Percentiles rank a stretch among this genome's conserved stretches.
phyloP scores from a whole-genome alignment of 495 filamentous ascomycete genomes.

The Viridothelium virens region DNA sequence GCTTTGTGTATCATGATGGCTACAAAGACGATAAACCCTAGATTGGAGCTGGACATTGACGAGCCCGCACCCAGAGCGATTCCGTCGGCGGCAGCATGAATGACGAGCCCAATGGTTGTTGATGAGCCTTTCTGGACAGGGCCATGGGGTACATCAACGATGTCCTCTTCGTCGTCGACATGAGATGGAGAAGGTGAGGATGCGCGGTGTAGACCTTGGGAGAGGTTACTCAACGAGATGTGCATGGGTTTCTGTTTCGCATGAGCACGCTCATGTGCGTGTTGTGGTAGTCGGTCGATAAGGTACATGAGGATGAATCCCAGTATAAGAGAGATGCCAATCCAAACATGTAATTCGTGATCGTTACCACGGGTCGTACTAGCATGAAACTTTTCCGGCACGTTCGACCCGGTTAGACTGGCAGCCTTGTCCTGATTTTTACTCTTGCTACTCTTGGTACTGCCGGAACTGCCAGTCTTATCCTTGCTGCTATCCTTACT shows the following conservation, averaged over 20 bases:
- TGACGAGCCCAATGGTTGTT: constrained; percentile 88
- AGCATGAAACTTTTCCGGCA: constrained; percentile 14
- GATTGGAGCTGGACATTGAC: constrained; percentile 56
- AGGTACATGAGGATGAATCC: constrained; percentile 98
- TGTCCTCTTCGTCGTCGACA: constrained; percentile 29
- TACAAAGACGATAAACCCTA: constrained; percentile 84
- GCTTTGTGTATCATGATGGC: constrained; percentile 98
- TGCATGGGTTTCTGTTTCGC: constrained; percentile 52
- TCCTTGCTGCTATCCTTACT: not conserved
- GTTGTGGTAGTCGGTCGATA: constrained; percentile 77
- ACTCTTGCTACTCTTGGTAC: not conserved
- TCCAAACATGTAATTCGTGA: constrained; percentile 59
- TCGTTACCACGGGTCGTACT: constrained; percentile 20
- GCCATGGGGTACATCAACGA: constrained; percentile 19
- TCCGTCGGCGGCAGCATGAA: constrained; percentile 92
- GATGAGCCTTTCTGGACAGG: constrained; percentile 41
- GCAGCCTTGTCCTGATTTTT: constrained; percentile 1
- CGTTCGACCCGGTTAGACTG: constrained; percentile 9
- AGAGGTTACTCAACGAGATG: constrained; percentile 75
- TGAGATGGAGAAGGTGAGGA: constrained; percentile 42
- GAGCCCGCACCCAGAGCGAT: constrained; percentile 90
- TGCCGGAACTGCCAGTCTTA: not conserved
- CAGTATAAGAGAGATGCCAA: constrained; percentile 76
- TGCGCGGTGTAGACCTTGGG: constrained; percentile 44
- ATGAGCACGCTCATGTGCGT: constrained; percentile 51